Evolutionary conservation across 2,329 filamentous ascomycete genomes (phyloP), one percentile per base, ranked within the genome.

Genomic region (Neofusicoccum sp.): DNA sequence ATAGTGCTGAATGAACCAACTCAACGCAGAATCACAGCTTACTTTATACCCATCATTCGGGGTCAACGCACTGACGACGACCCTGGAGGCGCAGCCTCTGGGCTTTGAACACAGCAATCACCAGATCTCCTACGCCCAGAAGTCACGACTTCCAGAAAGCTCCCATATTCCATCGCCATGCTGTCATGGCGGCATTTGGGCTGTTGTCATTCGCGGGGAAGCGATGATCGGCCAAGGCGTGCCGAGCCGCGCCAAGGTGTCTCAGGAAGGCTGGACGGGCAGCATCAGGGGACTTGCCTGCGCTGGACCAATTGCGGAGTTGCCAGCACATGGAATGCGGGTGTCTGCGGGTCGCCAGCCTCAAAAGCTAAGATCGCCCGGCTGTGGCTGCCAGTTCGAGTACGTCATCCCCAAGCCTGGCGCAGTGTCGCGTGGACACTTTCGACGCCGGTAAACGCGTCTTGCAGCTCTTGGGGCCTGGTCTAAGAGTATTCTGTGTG

Each of bases 351-450:
- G 20, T 36, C n/a, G 47, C 31, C 14, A 36, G 9, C 26, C 20
- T 20, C 31, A 24, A 14, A 34, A 26, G 20, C 47, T 11, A 51
- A 51, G 47, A 26, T 38, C 11, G 36, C 30, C 36, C 49, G 49
- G 3, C 20, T 41, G 36, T 54, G 49, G 36, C 49, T 56, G 36
- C 43, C 26, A 14, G n/a, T 43, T 38, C 51, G 36, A 24, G 28
- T 56, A 44, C 51, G 38, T 56, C 51, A 56, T n/a, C 28, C 20
- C 36, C 38, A 56, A 56, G 51, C 38, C 51, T 56, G 51, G 51
- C 38, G 51, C 38, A 56, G 51, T 56, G 40, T 56, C 26, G 20
- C 38, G 28, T 43, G 51, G 26, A n/a, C 20, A 14, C 20, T 7
- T 12, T 30, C 7, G 36, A 54, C 48, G 34, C 48, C 14, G 34